phyloP scores from a whole-genome alignment of 2,329 filamentous ascomycete species.

The Aspergillus aculeatinus region DNA sequence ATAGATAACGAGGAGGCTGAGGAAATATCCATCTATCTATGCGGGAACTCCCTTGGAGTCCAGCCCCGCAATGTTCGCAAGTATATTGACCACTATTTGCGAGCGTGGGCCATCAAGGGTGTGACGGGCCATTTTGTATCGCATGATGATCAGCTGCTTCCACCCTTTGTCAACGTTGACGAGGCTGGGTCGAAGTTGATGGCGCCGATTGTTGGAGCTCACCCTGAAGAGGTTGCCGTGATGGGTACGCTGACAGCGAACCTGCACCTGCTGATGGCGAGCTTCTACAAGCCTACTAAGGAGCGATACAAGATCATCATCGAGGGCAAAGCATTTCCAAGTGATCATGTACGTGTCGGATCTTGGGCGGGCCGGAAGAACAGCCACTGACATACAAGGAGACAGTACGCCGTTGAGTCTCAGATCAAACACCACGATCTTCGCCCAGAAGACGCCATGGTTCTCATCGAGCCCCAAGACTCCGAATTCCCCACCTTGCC shows the following conservation, averaged over 20 bases:
- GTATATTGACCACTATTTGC: constrained; percentile 70
- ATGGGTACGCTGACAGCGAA: constrained; percentile 88
- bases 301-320: constrained; percentile 75
- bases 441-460: constrained; percentile 65
- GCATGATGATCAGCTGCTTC: constrained; percentile 65
- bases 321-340: constrained; percentile 89
- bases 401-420: constrained; percentile 76
- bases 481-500: constrained; percentile 57
- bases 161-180: constrained; percentile 75
- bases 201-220: constrained; percentile 72
- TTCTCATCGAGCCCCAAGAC: constrained; percentile 67
- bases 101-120: constrained; percentile 80
- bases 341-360: constrained; percentile 64
- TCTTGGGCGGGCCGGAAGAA: background rate
- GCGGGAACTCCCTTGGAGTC: constrained; percentile 84
- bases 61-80: constrained; percentile 69
- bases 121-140: constrained; percentile 79
- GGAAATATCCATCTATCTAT: constrained; percentile 71
- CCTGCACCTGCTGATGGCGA: constrained; percentile 77
- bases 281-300: constrained; percentile 72
- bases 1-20: constrained; percentile 33
- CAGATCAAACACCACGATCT: constrained; percentile 72
- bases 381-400: constrained; percentile 7
- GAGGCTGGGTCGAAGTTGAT: constrained; percentile 70
- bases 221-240: constrained; percentile 71